A percentile compares a stretch with the other conserved stretches of the same genome.
Evolutionary conservation across 768 basidiomycete species (phyloP).

Genomic region (Panaeolus cyanescens): DNA sequence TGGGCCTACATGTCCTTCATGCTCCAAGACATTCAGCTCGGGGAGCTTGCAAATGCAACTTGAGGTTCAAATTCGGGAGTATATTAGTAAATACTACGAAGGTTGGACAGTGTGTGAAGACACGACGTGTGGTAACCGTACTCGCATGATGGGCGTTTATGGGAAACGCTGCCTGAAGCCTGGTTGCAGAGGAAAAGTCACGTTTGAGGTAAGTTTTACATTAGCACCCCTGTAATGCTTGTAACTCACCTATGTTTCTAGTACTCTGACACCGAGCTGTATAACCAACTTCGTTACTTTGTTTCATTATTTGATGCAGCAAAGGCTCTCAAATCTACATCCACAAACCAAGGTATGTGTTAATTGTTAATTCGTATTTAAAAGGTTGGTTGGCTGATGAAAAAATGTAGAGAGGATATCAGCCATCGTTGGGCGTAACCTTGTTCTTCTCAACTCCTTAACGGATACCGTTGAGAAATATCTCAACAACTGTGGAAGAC

Average conservation of each 20-base stretch:
- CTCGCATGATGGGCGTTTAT: slow-evolving; percentile 94
- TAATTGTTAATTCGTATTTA: background rate
- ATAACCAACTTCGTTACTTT: slow-evolving; percentile 90
- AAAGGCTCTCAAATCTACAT: slow-evolving; percentile 56
- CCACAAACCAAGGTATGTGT: slow-evolving; percentile 39
- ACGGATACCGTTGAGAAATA: slow-evolving; percentile 69
- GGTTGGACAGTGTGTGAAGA: slow-evolving; percentile 90
- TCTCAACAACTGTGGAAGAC: slow-evolving; percentile 83
- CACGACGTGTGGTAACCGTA: slow-evolving; percentile 76
- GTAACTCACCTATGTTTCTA: slow-evolving; percentile 30
- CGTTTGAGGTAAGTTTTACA: slow-evolving; percentile 65
- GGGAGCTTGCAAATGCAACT: slow-evolving; percentile 82
- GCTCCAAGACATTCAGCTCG: slow-evolving; percentile 49
- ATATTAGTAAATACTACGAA: slow-evolving; percentile 84
- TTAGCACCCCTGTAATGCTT: background rate
- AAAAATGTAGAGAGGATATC: slow-evolving; percentile 53
- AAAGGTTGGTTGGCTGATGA: background rate
- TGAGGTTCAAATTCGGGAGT: slow-evolving; percentile 80
- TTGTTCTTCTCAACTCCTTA: slow-evolving; percentile 52
- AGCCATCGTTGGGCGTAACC: slow-evolving; percentile 52
- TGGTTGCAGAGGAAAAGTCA: slow-evolving; percentile 69
- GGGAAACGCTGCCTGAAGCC: slow-evolving; percentile 76
- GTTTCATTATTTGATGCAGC: slow-evolving; percentile 74
- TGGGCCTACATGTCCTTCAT: slow-evolving; percentile 75
- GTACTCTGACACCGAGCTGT: slow-evolving; percentile 85